These are phyloP conservation scores for Spathaspora passalidarum DNA, from an alignment of 805 yeast species.

Conservation along the genomic window DNA sequence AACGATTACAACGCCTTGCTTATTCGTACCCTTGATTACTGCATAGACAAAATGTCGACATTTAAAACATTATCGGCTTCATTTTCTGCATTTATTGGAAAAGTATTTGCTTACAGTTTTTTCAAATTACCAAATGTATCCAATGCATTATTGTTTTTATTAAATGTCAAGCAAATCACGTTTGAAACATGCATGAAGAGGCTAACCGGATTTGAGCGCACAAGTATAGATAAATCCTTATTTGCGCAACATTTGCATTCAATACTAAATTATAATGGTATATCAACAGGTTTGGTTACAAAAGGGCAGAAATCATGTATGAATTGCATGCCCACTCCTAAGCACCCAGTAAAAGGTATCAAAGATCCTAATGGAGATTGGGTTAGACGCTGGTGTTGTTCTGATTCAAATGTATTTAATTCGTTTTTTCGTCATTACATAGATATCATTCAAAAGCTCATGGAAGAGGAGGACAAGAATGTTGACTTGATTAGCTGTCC, in stretches of 20 bases:
- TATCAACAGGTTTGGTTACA: constrained; percentile 23
- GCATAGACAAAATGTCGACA: constrained; percentile 45
- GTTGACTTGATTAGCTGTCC: constrained; percentile 29
- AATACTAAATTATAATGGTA: constrained; percentile 31
- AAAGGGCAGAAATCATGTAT: constrained; percentile 23
- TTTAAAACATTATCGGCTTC: constrained; percentile 53
- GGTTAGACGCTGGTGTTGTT: constrained; percentile 59
- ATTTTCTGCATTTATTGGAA: constrained; percentile 64
- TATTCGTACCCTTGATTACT: constrained; percentile 51
- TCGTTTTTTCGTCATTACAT: constrained; percentile 62
- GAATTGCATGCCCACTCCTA: constrained; percentile 39
- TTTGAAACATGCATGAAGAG: constrained; percentile 24
- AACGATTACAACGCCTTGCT: constrained; percentile 33
- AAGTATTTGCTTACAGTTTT: constrained; percentile 63
- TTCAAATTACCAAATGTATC: constrained; percentile 46
- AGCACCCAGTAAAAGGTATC: constrained; percentile 46
- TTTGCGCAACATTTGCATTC: constrained; percentile 31
- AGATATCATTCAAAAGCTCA: constrained; percentile 17
- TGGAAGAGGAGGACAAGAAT: constrained; percentile 4
- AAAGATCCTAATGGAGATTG: constrained; percentile 58
- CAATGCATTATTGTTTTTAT: constrained; percentile 51
- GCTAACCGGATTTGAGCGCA: neutral
- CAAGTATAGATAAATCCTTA: neutral
- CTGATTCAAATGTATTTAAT: constrained; percentile 56
- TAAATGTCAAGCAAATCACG: constrained; percentile 51